A percentile compares a stretch with the other conserved stretches of the same genome.
Conservation (phyloP, 805 yeast genomes). For the Metschnikowia proteae region DNA sequence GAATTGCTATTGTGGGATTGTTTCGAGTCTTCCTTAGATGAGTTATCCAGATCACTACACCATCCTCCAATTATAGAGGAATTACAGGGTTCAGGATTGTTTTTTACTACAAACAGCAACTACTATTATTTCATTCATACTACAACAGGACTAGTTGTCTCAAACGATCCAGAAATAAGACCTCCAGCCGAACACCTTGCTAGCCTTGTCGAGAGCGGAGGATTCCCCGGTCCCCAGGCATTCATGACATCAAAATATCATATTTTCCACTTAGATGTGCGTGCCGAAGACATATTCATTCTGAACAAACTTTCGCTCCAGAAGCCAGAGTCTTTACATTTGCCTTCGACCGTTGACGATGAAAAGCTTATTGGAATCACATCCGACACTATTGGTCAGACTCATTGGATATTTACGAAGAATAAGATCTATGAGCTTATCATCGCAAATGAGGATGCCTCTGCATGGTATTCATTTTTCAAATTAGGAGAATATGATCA, state of each 20-base stretch:
- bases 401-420: conserved; percentile 75
- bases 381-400: conserved; percentile 37
- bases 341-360: neutral
- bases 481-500: conserved; percentile 47
- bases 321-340: conserved; percentile 6
- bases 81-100: neutral
- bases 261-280: conserved; percentile 20
- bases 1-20: conserved; percentile 31
- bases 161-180: conserved; percentile 32
- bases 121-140: conserved; percentile 11
- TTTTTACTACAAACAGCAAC: neutral
- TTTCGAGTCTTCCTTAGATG: conserved; percentile 28
- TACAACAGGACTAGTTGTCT: conserved; percentile 17
- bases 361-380: conserved; percentile 25
- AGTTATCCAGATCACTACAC: conserved; percentile 26
- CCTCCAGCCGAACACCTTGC: conserved; percentile 18
- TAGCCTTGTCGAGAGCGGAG: conserved; percentile 5
- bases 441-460: conserved; percentile 62
- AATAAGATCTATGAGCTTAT: conserved; percentile 66
- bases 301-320: conserved; percentile 28
- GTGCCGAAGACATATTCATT: conserved; percentile 19
- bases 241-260: conserved; percentile 31
- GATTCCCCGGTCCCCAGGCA: conserved; percentile 8
- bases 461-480: conserved; percentile 58
- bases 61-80: conserved; percentile 4